Base-by-base conservation (phyloP, 345 rosid genomes). In the Hypericum perforatum region DNA sequence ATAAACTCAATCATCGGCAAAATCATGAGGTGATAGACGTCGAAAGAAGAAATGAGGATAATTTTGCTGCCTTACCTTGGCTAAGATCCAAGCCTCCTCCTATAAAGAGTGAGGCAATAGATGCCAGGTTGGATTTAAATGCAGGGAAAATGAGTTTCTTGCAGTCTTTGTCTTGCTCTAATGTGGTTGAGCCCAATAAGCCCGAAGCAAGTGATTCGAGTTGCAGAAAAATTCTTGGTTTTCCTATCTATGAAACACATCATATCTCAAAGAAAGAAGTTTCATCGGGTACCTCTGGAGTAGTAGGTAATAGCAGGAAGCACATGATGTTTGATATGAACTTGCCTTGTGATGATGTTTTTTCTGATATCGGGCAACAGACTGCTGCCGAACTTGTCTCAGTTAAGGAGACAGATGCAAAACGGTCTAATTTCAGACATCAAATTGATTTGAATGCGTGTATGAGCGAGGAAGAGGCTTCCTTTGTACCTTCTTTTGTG, bases 401-500 rank as follows among this genome's bases (percentile, higher is more conserved):
- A 15, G n/a, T 59, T 15, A 76, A 72, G 54, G 71, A 63, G 73
- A 63, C 60, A 29, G 72, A 64, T 53, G 41, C 55, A 13, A 80
- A 65, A 57, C 62, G 61, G 11, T 54, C 66, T 48, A 60, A 66
- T 66, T 49, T 55, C 65, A 74, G 79, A 63, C 70, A 65, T 61
- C 61, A 65, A 12, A 75, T 91, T 72, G 98, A 91, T 73, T 70
- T 91, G 77, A 87, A 91, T 58, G 62, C 70, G 3, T 78, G 81
- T 59, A 57, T 78, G 43, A 68, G 54, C 5, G 96, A 82, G 74
- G 89, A 80, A 68, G 98, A 82, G 64, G 63, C 74, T 75, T 67
- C 78, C 49, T 63, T 66, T 52, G 14, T 54, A 37, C 54, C 76
- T 50, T 50, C 64, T 43, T 70, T 39, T 50, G 65, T 63, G 16